These are phyloP conservation scores for Ophiostoma sp. DNA, from an alignment of 2,329 filamentous ascomycete species.

Conservation along the genomic window DNA sequence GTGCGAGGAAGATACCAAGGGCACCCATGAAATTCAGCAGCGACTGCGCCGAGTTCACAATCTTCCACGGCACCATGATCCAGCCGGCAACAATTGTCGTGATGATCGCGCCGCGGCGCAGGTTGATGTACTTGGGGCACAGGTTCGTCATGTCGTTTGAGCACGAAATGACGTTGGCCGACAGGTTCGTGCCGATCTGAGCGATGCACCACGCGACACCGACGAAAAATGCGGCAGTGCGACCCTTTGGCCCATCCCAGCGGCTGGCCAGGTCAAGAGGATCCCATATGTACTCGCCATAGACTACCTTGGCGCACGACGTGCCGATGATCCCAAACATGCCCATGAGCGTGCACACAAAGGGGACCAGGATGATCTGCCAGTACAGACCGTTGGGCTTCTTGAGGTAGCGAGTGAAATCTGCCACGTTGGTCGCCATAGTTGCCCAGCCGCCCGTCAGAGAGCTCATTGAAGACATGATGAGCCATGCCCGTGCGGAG, in stretches of 20 bases:
- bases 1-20: constrained; percentile 54
- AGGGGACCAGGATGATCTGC: constrained; percentile 29
- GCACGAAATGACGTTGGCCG: constrained; percentile 50
- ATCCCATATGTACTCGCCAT: constrained; percentile 30
- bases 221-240: neutral
- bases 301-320: constrained; percentile 46
- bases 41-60: constrained; percentile 52
- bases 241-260: neutral
- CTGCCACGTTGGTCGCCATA: constrained; percentile 26
- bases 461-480: constrained; percentile 29
- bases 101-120: constrained; percentile 51
- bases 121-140: constrained; percentile 42
- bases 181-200: constrained; percentile 50
- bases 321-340: constrained; percentile 52
- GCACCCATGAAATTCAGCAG: constrained; percentile 63
- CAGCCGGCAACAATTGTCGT: constrained; percentile 44
- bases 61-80: constrained; percentile 56
- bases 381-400: constrained; percentile 29
- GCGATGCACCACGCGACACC: neutral
- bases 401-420: constrained; percentile 31
- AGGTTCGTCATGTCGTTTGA: constrained; percentile 47
- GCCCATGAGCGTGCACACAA: constrained; percentile 39
- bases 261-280: neutral
- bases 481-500: constrained; percentile 29
- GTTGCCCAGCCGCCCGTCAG: constrained; percentile 30